These are phyloP conservation scores for Ophiostoma sp. DNA, from an alignment of 2,329 filamentous ascomycete genomes.

Conservation along the genomic window DNA sequence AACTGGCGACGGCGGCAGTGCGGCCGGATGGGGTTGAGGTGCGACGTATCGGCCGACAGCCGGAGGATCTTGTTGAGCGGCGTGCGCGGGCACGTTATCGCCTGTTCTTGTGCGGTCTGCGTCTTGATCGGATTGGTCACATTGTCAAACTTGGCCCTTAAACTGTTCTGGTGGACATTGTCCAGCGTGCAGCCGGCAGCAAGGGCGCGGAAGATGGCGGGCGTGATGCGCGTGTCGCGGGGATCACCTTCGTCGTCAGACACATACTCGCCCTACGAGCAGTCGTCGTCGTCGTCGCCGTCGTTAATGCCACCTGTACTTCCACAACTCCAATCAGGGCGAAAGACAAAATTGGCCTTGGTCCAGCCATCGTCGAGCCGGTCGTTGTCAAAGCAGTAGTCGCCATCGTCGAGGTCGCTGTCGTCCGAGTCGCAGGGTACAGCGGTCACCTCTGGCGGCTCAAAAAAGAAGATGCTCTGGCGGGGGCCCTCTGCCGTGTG, in stretches of 20 bases:
- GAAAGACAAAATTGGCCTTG: slow-evolving; percentile 18
- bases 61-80: slow-evolving; percentile 25
- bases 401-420: slow-evolving; percentile 4
- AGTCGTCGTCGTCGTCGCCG: not conserved
- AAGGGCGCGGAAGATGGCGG: slow-evolving; percentile 25
- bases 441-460: not conserved
- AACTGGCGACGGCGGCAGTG: slow-evolving; percentile 28
- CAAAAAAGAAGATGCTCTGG: slow-evolving; percentile 22
- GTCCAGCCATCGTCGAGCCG: slow-evolving; percentile 22
- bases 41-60: slow-evolving; percentile 15
- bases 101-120: not conserved
- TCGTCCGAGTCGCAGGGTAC: not conserved
- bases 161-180: slow-evolving; percentile 15
- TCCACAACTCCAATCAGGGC: not conserved
- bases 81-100: slow-evolving; percentile 13
- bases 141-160: not conserved
- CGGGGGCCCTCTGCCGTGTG: not conserved
- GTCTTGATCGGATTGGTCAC: not conserved
- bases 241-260: slow-evolving; percentile 41
- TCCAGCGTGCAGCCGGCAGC: slow-evolving; percentile 24
- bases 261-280: slow-evolving; percentile 29
- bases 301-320: too few species aligned
- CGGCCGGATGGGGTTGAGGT: slow-evolving; percentile 15
- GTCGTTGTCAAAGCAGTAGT: slow-evolving; percentile 17
- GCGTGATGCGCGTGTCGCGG: slow-evolving; percentile 29